Evolutionary conservation across 306 rosid species (phyloP).

Genomic region (Castanea mollissima): DNA sequence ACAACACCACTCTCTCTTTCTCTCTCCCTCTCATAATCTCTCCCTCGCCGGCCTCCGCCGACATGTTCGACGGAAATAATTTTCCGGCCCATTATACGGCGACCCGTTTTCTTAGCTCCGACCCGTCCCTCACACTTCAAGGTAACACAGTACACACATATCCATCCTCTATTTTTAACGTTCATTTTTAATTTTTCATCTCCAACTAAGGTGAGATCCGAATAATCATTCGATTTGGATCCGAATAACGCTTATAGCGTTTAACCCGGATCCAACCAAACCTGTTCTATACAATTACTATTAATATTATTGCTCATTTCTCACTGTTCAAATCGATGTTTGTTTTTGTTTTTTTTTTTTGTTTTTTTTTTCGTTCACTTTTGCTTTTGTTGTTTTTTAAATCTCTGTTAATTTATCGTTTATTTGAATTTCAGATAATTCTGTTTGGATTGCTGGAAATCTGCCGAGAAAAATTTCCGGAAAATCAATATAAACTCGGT

Average conservation of each 20-base stretch:
- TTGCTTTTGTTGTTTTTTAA: neutral
- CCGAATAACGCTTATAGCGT: conserved; percentile 22
- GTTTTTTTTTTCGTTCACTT: neutral
- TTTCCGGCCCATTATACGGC: conserved; percentile 30
- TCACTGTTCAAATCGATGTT: conserved; percentile 2
- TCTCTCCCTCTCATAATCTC: neutral
- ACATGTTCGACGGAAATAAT: conserved; percentile 33
- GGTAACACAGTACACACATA: conserved; percentile 30
- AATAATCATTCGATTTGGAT: conserved; percentile 19
- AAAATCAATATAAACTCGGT: conserved; percentile 21
- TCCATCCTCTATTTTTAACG: conserved; percentile 10
- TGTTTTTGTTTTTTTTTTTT: neutral
- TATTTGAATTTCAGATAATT: conserved; percentile 44
- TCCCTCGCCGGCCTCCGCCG: conserved; percentile 33
- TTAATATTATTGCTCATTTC: conserved; percentile 1
- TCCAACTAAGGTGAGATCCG: conserved; percentile 13
- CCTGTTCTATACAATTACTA: conserved; percentile 16
- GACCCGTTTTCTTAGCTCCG: conserved; percentile 41
- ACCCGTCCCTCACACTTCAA: conserved; percentile 21
- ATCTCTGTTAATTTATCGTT: conserved; percentile 18
- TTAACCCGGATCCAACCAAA: conserved; percentile 39
- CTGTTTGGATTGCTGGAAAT: conserved; percentile 36
- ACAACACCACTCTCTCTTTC: neutral
- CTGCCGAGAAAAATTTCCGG: conserved; percentile 17
- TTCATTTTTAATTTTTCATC: neutral